phyloP scores from a whole-genome alignment of 2,329 filamentous ascomycete species.

The Venturia pyrina region DNA sequence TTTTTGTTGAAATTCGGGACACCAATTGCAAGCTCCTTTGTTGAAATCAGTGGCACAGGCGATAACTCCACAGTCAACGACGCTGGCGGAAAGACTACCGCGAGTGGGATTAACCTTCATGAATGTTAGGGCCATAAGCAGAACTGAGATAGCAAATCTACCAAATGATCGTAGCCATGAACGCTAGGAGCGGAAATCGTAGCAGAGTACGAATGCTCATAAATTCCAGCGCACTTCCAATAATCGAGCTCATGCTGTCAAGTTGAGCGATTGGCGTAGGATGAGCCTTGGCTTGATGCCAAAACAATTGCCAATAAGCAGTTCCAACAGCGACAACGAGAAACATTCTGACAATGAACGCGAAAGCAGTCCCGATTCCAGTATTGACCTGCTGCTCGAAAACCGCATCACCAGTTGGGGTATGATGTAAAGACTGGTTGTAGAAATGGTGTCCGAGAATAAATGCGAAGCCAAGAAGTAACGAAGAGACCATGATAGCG shows the following conservation, averaged over 20 bases:
- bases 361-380: constrained; percentile 1
- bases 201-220: not conserved
- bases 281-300: not conserved
- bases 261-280: not conserved
- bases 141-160: not conserved
- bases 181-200: not conserved
- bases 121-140: not conserved
- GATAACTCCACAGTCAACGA: not conserved
- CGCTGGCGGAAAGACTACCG: not conserved
- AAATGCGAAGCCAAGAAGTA: not conserved
- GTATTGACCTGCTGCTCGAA: constrained; percentile 8
- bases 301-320: constrained; percentile 5
- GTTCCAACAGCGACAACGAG: not conserved
- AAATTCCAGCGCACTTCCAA: not conserved
- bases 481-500: not conserved
- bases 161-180: constrained; percentile 1
- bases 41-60: not conserved
- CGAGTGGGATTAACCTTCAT: not conserved
- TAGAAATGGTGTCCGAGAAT: constrained; percentile 7
- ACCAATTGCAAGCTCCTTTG: not conserved
- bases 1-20: constrained; percentile 2
- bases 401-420: not conserved
- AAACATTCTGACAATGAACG: constrained; percentile 7
- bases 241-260: not conserved
- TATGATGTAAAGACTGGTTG: constrained; percentile 6